A percentile compares a stretch with the other conserved stretches of the same genome.
Conservation (phyloP, 768 basidiomycete genomes). For the Suillus variegatus region DNA sequence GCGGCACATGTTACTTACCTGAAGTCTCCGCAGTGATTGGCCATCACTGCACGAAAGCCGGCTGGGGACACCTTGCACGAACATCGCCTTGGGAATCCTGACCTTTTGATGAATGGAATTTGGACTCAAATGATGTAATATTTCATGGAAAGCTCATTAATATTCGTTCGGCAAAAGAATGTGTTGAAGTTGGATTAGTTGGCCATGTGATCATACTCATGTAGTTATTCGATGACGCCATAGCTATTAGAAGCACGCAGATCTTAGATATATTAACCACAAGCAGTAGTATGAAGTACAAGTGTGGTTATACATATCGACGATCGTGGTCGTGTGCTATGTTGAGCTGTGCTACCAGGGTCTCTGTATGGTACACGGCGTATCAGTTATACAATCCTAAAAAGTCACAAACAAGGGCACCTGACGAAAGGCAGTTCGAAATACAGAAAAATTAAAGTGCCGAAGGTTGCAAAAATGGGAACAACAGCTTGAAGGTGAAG, state of each 20-base stretch:
- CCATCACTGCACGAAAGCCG: background rate
- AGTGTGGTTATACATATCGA: background rate
- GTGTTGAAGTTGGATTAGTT: background rate
- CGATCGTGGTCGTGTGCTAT: background rate
- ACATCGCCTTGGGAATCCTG: background rate
- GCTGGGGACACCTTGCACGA: background rate
- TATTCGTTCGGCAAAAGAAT: background rate
- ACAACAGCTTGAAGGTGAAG: background rate
- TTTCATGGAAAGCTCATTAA: background rate
- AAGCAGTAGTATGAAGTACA: background rate
- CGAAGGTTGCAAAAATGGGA: background rate
- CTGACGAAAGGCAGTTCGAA: background rate
- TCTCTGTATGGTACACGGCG: background rate
- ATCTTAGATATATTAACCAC: constrained; percentile 4
- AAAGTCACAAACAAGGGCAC: background rate
- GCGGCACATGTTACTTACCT: background rate
- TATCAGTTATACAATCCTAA: background rate
- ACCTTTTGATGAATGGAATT: background rate
- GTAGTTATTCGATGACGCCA: background rate
- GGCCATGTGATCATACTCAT: background rate
- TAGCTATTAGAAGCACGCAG: background rate
- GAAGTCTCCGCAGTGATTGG: background rate
- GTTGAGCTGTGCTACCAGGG: background rate
- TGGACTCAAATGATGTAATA: background rate
- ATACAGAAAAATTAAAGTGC: background rate